Evolutionary conservation across 495 filamentous ascomycete species (phyloP).

Genomic region (Talaromyces nanjingensis): DNA sequence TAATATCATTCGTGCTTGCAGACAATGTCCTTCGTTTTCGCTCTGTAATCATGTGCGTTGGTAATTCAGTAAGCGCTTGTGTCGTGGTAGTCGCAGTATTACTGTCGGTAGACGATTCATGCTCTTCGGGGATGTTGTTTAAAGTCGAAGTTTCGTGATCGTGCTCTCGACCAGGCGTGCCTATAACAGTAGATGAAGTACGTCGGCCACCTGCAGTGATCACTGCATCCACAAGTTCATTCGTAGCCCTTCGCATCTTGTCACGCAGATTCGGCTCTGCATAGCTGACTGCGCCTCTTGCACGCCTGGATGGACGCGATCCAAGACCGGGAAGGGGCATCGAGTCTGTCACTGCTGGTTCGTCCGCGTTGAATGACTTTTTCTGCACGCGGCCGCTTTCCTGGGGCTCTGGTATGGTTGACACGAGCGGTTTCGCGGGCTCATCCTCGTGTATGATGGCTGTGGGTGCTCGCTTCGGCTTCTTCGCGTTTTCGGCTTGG

Average conservation of each 20-base stretch:
- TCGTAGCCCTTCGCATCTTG: conserved; percentile 82
- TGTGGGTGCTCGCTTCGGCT: background rate
- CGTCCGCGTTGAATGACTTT: background rate
- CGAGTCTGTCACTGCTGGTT: conserved; percentile 8
- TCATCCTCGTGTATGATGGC: background rate
- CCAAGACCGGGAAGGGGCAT: conserved; percentile 28
- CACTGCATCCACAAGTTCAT: conserved; percentile 67
- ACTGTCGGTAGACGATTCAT: conserved; percentile 2
- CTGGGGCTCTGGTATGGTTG: background rate
- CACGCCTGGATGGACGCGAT: conserved; percentile 56
- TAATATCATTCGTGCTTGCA: conserved; percentile 12
- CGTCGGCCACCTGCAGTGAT: conserved; percentile 37
- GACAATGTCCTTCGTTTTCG: conserved; percentile 27
- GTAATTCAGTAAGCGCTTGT: conserved; percentile 3
- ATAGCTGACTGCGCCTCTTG: conserved; percentile 66
- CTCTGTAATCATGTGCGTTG: conserved; percentile 9
- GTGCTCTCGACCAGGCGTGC: conserved; percentile 15
- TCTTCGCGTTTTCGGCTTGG: background rate
- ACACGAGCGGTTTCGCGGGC: background rate
- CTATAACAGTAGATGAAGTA: conserved; percentile 23
- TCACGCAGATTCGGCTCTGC: conserved; percentile 77
- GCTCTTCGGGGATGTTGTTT: background rate
- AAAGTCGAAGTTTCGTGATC: conserved; percentile 1
- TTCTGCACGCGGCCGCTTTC: background rate
- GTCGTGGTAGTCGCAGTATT: conserved; percentile 8